phyloP scores from a whole-genome alignment of 164 flowering plant genomes.

The Magnolia kwangsiensis region DNA sequence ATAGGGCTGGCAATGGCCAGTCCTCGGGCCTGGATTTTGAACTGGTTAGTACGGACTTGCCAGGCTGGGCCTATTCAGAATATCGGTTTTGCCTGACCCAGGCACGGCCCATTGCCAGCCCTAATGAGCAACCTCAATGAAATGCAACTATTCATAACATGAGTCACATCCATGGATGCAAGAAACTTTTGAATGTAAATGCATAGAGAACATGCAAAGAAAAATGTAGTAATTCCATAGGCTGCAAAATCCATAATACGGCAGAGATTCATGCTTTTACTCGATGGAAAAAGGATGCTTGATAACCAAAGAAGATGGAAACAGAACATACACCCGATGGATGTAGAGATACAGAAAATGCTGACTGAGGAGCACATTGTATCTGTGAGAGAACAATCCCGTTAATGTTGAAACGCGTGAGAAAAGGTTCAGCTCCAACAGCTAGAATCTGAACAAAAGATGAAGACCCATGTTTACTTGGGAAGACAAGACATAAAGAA shows the following conservation, averaged over 20 bases:
- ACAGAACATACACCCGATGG: conserved; percentile 70
- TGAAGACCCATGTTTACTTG: conserved; percentile 4
- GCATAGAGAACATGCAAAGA: too few species aligned
- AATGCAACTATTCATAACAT: too few species aligned
- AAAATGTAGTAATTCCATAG: neutral
- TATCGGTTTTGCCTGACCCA: too few species aligned
- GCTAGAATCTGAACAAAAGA: conserved; percentile 64
- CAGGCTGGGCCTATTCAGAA: too few species aligned
- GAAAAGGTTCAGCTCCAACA: conserved; percentile 81
- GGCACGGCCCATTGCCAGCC: too few species aligned
- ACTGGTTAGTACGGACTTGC: too few species aligned
- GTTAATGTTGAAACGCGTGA: conserved; percentile 72
- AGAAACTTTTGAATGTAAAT: too few species aligned
- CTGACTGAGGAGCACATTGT: conserved; percentile 84
- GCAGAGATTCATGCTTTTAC: neutral
- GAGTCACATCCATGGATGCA: too few species aligned
- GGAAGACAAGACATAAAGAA: neutral
- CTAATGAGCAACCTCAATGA: too few species aligned
- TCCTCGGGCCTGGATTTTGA: too few species aligned
- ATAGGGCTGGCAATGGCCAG: too few species aligned
- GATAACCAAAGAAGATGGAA: conserved; percentile 10
- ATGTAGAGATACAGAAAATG: conserved; percentile 78
- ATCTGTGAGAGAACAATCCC: conserved; percentile 76
- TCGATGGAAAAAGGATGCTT: neutral
- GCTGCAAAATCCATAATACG: neutral